Percentiles rank a stretch among this genome's conserved stretches.
phyloP scores from a whole-genome alignment of 2,329 filamentous ascomycete genomes.

The Pseudogymnoascus sp. region DNA sequence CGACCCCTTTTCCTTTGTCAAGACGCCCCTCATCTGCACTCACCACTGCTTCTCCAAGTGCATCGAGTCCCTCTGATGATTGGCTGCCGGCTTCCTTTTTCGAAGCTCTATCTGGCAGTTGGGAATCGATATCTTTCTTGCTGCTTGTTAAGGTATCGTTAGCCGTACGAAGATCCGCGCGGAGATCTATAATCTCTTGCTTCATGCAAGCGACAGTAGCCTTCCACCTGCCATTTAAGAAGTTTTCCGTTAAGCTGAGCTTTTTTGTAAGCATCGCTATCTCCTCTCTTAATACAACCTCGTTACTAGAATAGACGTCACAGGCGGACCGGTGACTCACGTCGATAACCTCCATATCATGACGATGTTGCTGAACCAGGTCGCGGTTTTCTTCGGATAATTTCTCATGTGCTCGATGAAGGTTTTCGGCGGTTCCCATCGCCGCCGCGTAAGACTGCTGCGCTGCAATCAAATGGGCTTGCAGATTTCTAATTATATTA shows the following conservation, averaged over 20 bases:
- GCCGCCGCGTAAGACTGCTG: neutral
- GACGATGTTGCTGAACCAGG: neutral
- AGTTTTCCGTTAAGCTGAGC: neutral
- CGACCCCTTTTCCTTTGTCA: neutral
- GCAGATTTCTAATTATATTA: neutral
- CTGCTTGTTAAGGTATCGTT: too few species aligned
- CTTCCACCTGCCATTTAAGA: neutral
- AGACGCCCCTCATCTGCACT: neutral
- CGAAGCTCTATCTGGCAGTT: neutral
- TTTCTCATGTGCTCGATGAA: neutral
- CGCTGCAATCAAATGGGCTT: neutral
- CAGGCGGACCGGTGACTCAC: neutral
- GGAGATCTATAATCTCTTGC: neutral
- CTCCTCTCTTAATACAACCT: neutral
- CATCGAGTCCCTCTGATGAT: too few species aligned
- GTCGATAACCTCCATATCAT: neutral
- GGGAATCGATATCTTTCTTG: neutral
- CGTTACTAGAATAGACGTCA: neutral
- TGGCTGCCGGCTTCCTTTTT: neutral
- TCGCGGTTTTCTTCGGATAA: neutral
- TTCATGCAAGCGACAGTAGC: neutral
- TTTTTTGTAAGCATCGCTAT: neutral
- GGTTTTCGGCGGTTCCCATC: neutral
- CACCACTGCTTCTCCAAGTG: neutral
- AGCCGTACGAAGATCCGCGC: neutral